These are phyloP conservation scores for Phoenix dactylifera DNA, from an alignment of 176 grass and related monocot species.

Conservation along the genomic window DNA sequence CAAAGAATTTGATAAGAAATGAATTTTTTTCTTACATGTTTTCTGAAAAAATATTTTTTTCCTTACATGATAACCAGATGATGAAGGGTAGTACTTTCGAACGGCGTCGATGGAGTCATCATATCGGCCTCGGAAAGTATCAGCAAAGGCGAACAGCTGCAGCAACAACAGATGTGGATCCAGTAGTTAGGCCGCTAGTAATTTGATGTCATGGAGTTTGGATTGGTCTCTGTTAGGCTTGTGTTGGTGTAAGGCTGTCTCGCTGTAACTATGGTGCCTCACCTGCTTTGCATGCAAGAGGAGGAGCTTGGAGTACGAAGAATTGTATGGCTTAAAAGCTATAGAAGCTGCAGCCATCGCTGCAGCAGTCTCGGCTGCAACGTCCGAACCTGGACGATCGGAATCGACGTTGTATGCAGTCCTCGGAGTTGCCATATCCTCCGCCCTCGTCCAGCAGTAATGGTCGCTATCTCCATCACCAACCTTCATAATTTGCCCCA, in stretches of 20 bases:
- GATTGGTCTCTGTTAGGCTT: too few species aligned
- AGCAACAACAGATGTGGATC: neutral
- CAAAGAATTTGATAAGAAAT: too few species aligned
- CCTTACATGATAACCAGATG: constrained; percentile 49
- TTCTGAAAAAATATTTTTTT: neutral
- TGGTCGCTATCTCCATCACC: constrained; percentile 92
- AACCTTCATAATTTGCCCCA: constrained; percentile 28
- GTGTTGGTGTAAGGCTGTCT: too few species aligned
- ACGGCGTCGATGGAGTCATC: constrained; percentile 45
- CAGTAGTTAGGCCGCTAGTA: too few species aligned
- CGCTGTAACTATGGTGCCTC: too few species aligned
- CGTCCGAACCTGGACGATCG: constrained; percentile 48
- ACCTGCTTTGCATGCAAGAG: constrained; percentile 78
- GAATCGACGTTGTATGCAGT: constrained; percentile 63
- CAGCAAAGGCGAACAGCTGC: constrained; percentile 76
- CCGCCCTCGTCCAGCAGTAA: constrained; percentile 89
- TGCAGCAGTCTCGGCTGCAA: constrained; percentile 72
- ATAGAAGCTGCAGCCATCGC: constrained; percentile 57
- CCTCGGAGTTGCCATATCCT: constrained; percentile 80
- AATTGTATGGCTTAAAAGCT: constrained; percentile 68
- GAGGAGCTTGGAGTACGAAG: constrained; percentile 59
- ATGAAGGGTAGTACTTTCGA: constrained; percentile 87
- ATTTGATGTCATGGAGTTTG: too few species aligned
- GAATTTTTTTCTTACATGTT: too few species aligned
- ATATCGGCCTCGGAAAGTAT: constrained; percentile 67